These are phyloP conservation scores for Leishmania major DNA, from an alignment of 208 protist species.

Conservation along the genomic window DNA sequence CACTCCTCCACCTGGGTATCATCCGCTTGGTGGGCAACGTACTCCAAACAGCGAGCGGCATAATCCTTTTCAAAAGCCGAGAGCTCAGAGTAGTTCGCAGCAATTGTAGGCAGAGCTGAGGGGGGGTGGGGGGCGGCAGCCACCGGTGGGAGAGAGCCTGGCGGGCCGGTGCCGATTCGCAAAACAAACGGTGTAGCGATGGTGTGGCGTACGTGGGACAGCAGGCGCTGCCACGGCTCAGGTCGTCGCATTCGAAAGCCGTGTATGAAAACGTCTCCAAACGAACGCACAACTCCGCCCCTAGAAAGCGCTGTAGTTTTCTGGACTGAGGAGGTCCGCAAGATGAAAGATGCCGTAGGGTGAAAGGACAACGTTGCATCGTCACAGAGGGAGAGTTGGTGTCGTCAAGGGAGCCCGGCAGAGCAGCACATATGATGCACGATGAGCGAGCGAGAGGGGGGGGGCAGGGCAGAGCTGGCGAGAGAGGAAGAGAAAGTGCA, in stretches of 20 bases:
- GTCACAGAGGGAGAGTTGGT: background rate
- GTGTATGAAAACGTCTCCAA: background rate
- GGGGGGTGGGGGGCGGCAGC: background rate
- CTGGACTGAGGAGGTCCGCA: background rate
- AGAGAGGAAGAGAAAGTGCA: background rate
- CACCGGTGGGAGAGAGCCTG: background rate
- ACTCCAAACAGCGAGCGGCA: conserved; percentile 5
- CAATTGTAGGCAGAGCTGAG: background rate
- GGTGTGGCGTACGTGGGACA: background rate
- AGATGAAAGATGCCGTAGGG: background rate
- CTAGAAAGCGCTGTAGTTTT: background rate
- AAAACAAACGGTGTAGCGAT: background rate
- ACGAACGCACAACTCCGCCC: background rate
- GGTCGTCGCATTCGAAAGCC: background rate
- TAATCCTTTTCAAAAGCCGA: conserved; percentile 9
- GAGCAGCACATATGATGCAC: background rate
- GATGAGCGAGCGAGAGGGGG: background rate
- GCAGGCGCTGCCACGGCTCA: conserved; percentile 5
- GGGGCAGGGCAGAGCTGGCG: background rate
- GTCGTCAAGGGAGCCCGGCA: background rate
- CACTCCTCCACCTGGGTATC: background rate
- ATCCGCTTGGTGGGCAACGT: background rate
- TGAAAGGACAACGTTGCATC: background rate
- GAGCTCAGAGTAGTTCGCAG: conserved; percentile 6
- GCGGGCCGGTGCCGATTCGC: conserved; percentile 1